Conservation (phyloP, 345 rosid species). For the Psidium guajava region DNA sequence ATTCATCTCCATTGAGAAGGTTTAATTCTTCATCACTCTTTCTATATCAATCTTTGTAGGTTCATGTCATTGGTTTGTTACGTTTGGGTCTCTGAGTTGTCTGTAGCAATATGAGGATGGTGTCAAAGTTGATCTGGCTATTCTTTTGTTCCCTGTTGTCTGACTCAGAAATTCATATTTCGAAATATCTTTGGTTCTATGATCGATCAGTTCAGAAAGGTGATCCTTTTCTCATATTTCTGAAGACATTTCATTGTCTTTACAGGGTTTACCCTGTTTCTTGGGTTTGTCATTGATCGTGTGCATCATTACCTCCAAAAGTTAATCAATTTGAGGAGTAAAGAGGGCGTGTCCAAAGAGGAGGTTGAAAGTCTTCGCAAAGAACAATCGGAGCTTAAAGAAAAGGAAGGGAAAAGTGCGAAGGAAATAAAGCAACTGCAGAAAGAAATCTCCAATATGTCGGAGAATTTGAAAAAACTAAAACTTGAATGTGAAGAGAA, state of each 20-base stretch:
- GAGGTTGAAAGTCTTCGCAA: conserved; percentile 51
- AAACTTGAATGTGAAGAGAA: conserved; percentile 58
- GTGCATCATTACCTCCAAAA: conserved; percentile 72
- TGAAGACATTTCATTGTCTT: conserved; percentile 10
- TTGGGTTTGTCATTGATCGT: conserved; percentile 80
- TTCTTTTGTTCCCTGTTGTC: background rate
- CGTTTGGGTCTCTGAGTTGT: background rate
- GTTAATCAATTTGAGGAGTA: conserved; percentile 49
- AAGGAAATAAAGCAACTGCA: conserved; percentile 44
- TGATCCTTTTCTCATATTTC: background rate
- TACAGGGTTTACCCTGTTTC: conserved; percentile 82
- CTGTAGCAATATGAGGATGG: background rate
- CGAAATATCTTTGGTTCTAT: background rate
- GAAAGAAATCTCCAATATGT: conserved; percentile 31
- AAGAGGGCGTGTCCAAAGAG: conserved; percentile 49
- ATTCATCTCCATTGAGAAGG: background rate
- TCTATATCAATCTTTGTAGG: background rate
- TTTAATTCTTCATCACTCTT: background rate
- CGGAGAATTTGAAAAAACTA: conserved; percentile 50
- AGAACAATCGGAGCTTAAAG: conserved; percentile 45
- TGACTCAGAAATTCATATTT: background rate
- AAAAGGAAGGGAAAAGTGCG: conserved; percentile 55
- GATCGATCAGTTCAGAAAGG: background rate
- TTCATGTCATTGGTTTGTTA: background rate
- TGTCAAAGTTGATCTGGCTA: background rate